Percentiles rank a stretch among this genome's conserved stretches.
phyloP scores from a whole-genome alignment of 176 grass and related monocot genomes.

The Phyllostachys edulis region DNA sequence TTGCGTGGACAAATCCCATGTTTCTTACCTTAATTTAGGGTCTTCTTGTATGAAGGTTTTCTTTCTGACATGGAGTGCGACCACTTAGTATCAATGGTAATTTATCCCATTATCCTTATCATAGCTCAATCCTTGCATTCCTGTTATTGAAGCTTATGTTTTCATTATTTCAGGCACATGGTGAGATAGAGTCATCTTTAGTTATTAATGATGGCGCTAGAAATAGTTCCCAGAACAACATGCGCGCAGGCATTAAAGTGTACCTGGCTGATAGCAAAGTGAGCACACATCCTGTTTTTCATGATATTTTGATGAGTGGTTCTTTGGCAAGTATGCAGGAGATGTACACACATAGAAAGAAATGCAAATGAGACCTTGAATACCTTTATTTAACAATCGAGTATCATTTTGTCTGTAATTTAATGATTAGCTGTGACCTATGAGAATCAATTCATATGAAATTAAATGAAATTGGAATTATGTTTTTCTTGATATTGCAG shows the following conservation, averaged over 20 bases:
- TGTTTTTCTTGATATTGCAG: slow-evolving; percentile 13
- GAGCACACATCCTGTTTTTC: slow-evolving; percentile 19
- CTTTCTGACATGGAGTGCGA: slow-evolving; percentile 69
- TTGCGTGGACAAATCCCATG: slow-evolving; percentile 38
- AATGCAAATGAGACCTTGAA: neutral
- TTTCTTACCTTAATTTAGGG: slow-evolving; percentile 75
- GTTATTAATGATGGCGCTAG: slow-evolving; percentile 32
- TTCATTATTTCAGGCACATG: slow-evolving; percentile 51
- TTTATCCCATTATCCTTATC: slow-evolving; percentile 24
- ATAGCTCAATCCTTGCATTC: slow-evolving; percentile 12
- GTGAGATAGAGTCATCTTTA: slow-evolving; percentile 41
- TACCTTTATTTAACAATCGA: neutral
- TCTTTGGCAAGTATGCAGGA: neutral
- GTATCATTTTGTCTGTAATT: slow-evolving; percentile 13
- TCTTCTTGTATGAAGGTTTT: slow-evolving; percentile 96
- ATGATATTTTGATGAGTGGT: slow-evolving; percentile 11
- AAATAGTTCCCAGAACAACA: slow-evolving; percentile 36
- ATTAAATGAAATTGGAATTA: slow-evolving; percentile 8
- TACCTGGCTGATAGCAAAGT: slow-evolving; percentile 54
- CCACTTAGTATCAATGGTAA: slow-evolving; percentile 81
- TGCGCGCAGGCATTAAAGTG: slow-evolving; percentile 15
- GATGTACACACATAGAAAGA: neutral
- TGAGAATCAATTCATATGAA: neutral
- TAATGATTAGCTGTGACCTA: neutral
- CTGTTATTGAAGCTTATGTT: neutral